These are phyloP conservation scores for Ajuga chamaepitys DNA, from an alignment of 257 asterid genomes.

Conservation along the genomic window DNA sequence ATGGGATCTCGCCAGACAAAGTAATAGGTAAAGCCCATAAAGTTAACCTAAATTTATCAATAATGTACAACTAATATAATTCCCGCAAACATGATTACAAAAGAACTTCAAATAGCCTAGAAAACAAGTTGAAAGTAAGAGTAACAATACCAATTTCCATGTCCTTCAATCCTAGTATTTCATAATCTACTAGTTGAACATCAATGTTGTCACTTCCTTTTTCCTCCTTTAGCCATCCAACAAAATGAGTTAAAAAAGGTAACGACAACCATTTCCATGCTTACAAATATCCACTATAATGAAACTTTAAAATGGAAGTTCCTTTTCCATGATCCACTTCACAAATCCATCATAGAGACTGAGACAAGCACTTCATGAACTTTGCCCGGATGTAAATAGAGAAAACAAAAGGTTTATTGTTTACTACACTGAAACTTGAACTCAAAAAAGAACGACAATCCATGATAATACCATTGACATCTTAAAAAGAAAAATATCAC, in stretches of 20 bases:
- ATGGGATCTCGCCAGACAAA: too few relatives aligned
- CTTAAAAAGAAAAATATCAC: background rate
- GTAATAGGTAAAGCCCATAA: too few relatives aligned
- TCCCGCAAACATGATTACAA: too few relatives aligned
- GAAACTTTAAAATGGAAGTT: slow-evolving; percentile 21
- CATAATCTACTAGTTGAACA: slow-evolving; percentile 85
- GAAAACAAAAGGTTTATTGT: background rate
- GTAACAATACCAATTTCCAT: too few relatives aligned
- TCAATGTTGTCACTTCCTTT: slow-evolving; percentile 87
- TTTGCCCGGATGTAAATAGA: slow-evolving; percentile 24
- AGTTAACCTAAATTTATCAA: too few relatives aligned
- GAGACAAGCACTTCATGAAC: slow-evolving; percentile 99
- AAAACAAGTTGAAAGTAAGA: too few relatives aligned
- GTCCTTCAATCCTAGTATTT: slow-evolving; percentile 99
- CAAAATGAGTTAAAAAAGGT: slow-evolving; percentile 15
- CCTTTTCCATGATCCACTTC: slow-evolving; percentile 98
- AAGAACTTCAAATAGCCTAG: too few relatives aligned
- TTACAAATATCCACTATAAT: background rate
- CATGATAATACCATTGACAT: background rate
- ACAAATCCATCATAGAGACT: slow-evolving; percentile 97
- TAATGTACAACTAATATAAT: too few relatives aligned
- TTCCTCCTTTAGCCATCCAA: slow-evolving; percentile 50
- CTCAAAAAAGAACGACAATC: background rate
- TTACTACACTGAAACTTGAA: background rate
- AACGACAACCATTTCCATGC: background rate